Base-by-base conservation (phyloP, 805 yeast species). In the Metschnikowia drakensbergensis region DNA sequence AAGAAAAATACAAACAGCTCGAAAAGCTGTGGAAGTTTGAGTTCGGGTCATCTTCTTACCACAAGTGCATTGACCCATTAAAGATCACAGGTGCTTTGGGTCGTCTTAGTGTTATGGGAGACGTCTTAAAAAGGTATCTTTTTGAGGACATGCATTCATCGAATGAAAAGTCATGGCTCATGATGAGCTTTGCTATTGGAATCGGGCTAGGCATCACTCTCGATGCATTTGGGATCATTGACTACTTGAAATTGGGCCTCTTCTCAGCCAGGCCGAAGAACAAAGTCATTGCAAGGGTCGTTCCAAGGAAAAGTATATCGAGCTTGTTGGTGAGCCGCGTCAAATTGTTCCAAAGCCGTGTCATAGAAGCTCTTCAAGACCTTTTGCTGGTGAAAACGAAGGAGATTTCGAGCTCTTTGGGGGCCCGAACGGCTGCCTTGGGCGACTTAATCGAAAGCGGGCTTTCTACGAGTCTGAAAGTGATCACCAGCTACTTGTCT, bases 131-230 rank as follows among this genome's bases (percentile, higher is more conserved):
- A 33, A 48, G 48, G 29, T 27, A 28, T 28, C 9, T 31, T 31
- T 27, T 29, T 17, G 7, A 22, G 6, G 9, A 39, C 6, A 26
- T 25, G 22, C 32, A n/a, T 13, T 6, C 30, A 10, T 4, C 23
- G 4, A 27, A 35, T 11, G 54, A 46, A 8, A 37, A 49, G 3
- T 34, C 49, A 3, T 51, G 52, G 54, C 38, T 68, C 8, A 25
- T 69, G 4, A 68, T 67, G 42, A 60, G 72, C 47, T 69, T 71
- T 49, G 55, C 71, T 1, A 28, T 70, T 23, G 75, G 75, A 1
- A 56, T 71, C 32, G 72, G 75, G 1, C 55, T 72, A 17, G 75
- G 76, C 1, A 48, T 52, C 7, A 30, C 55, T 1, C 27, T 54
- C 26, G 47, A 66, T 7, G 50, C 68, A 11, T 31, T 32, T 5